phyloP scores from a whole-genome alignment of 371 early-diverging fungal genomes.

The Mucor sp. region DNA sequence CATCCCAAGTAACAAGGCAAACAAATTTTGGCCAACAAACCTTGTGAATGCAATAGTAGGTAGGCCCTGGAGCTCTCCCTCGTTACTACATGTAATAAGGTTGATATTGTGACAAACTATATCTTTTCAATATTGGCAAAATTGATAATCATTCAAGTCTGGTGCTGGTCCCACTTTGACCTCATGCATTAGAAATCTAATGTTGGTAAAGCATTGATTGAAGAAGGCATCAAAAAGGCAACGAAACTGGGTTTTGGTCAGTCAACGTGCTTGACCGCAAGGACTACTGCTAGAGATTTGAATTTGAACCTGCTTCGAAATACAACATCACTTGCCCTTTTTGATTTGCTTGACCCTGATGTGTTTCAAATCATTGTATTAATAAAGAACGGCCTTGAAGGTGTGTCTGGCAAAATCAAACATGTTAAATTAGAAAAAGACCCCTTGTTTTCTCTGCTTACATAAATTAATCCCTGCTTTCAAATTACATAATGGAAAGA shows the following conservation, averaged over 20 bases:
- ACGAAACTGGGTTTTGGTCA: neutral
- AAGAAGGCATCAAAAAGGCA: neutral
- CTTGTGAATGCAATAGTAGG: neutral
- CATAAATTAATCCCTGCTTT: neutral
- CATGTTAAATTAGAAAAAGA: neutral
- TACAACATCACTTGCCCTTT: neutral
- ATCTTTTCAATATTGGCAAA: neutral
- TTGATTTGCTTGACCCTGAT: neutral
- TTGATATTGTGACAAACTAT: neutral
- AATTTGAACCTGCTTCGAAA: neutral
- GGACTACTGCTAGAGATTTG: neutral
- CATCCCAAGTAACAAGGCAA: neutral
- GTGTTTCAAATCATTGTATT: neutral
- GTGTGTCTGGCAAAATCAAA: neutral
- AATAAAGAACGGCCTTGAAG: neutral
- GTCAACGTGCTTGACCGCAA: neutral
- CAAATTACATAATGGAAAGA: neutral
- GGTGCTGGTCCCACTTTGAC: neutral
- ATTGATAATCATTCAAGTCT: neutral
- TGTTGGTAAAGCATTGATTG: neutral
- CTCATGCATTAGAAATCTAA: neutral
- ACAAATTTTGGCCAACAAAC: neutral
- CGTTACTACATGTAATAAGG: neutral
- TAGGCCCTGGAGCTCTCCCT: neutral
- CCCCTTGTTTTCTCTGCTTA: neutral